A percentile compares a stretch with the other conserved stretches of the same genome.
These are phyloP conservation scores for Dacryopinax spathularia DNA, from an alignment of 768 basidiomycete genomes.

Conservation along the genomic window DNA sequence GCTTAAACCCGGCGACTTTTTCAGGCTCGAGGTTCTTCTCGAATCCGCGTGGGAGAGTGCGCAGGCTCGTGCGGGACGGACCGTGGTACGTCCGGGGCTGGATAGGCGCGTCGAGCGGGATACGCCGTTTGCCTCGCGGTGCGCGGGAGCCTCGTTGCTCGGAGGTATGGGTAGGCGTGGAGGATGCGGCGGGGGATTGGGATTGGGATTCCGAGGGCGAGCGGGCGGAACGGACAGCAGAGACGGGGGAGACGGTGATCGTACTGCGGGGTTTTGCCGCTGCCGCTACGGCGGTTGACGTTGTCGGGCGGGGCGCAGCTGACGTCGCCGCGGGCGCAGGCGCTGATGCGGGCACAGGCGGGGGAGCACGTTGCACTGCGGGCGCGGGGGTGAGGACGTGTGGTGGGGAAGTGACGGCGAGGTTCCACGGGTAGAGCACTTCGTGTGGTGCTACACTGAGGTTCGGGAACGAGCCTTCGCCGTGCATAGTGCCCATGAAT, in stretches of 20 bases:
- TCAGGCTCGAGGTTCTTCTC: neutral
- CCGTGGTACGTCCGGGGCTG: conserved; percentile 8
- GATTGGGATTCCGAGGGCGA: neutral
- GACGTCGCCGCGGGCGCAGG: neutral
- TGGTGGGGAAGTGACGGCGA: neutral
- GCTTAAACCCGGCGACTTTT: neutral
- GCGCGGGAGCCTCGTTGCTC: neutral
- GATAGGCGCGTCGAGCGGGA: conserved; percentile 10
- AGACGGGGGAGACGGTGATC: neutral
- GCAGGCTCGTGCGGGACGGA: conserved; percentile 6
- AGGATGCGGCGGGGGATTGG: neutral
- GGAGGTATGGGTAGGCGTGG: neutral
- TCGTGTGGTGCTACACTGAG: neutral
- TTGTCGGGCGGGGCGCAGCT: neutral
- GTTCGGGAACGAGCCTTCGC: neutral
- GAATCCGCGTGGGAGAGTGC: conserved; percentile 7
- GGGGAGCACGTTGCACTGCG: neutral
- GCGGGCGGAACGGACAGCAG: neutral
- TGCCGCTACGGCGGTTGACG: neutral
- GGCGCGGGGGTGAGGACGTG: neutral
- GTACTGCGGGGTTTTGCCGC: neutral
- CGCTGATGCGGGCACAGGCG: neutral
- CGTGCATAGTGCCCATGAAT: neutral
- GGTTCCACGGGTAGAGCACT: neutral
- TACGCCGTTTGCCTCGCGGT: neutral